Conservation (phyloP, 2,329 filamentous ascomycete genomes). For the Verticillium albo-atrum region DNA sequence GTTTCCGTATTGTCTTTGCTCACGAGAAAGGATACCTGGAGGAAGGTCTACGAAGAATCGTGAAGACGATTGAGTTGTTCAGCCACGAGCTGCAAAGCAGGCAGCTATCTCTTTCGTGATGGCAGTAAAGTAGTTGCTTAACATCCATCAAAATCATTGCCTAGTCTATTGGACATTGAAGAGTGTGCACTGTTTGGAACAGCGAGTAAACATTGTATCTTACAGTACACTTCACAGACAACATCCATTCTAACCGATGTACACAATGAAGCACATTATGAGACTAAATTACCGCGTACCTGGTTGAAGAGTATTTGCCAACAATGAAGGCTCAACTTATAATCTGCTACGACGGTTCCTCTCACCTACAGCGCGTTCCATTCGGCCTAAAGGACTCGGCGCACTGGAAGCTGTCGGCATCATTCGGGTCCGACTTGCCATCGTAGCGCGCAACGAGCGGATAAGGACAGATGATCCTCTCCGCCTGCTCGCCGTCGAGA, state of each 20-base stretch:
- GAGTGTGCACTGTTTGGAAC: too few relatives aligned
- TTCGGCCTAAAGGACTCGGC: background rate
- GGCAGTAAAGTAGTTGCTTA: too few relatives aligned
- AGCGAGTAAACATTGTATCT: too few relatives aligned
- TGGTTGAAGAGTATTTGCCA: too few relatives aligned
- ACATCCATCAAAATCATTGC: too few relatives aligned
- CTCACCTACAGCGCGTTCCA: background rate
- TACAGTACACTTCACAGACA: too few relatives aligned
- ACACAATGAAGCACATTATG: too few relatives aligned
- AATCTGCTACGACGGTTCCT: too few relatives aligned
- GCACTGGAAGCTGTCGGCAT: background rate
- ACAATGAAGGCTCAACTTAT: too few relatives aligned
- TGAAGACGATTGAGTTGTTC: background rate
- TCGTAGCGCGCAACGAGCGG: background rate
- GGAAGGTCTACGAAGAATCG: conserved; percentile 13
- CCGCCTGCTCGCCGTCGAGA: background rate
- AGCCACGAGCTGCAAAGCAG: background rate
- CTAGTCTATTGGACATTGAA: too few relatives aligned
- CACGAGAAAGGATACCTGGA: conserved; percentile 23
- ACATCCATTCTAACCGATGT: too few relatives aligned
- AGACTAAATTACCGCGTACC: too few relatives aligned
- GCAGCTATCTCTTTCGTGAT: background rate
- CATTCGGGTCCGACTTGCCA: background rate
- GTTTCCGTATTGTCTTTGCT: conserved; percentile 35
- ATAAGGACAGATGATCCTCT: background rate